Evolutionary conservation across 495 filamentous ascomycete species (phyloP).

Genomic region (Neurospora tetraspora): DNA sequence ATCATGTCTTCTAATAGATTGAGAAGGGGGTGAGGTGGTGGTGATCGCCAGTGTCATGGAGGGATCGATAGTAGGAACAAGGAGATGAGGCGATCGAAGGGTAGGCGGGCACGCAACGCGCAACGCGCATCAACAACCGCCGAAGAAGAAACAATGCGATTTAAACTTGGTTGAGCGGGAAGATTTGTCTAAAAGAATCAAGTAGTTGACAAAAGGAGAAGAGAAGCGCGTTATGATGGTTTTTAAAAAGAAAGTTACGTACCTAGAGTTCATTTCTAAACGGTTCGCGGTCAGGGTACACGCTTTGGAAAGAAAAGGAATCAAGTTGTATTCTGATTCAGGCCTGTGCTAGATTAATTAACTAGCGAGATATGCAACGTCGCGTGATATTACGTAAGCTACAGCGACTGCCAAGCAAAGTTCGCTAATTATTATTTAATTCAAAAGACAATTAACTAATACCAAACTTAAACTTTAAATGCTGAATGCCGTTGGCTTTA

Average conservation of each 20-base stretch:
- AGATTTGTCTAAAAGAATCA: not conserved
- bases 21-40: not conserved
- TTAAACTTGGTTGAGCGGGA: not conserved
- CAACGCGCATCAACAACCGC: not conserved
- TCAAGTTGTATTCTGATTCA: not conserved
- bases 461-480: too few relatives aligned
- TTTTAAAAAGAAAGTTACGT: not conserved
- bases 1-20: not conserved
- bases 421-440: not conserved
- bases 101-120: not conserved
- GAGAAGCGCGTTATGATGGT: not conserved
- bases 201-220: not conserved
- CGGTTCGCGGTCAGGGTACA: not conserved
- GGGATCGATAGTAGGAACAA: not conserved
- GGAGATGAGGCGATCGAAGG: not conserved
- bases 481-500: too few relatives aligned
- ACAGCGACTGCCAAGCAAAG: rapidly evolving
- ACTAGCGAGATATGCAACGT: not conserved
- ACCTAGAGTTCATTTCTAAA: not conserved
- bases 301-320: not conserved
- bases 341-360: not conserved
- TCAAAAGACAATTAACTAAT: too few relatives aligned
- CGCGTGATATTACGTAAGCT: not conserved
- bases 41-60: not conserved
- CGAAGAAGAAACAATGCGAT: not conserved